Evolutionary conservation across 176 grass and related monocot species (phyloP).

Genomic region (Musa acuminata): DNA sequence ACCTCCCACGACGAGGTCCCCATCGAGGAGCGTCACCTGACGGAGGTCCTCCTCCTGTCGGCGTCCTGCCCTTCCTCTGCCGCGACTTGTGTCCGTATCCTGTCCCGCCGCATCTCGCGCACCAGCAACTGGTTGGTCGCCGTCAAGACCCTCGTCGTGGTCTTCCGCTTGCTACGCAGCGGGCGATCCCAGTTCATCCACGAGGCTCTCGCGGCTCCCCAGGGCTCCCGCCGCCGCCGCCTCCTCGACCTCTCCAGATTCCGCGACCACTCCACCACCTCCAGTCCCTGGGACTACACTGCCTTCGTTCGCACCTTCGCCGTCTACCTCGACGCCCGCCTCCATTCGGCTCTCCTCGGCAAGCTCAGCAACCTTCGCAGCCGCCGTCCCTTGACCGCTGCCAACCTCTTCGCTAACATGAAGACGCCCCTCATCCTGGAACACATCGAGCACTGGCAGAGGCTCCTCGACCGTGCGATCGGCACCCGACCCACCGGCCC

Average conservation of each 20-base stretch:
- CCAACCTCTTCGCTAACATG: constrained; percentile 15
- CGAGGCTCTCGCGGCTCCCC: constrained; percentile 13
- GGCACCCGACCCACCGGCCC: constrained; percentile 31
- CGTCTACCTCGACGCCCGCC: constrained; percentile 30
- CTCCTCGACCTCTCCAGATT: constrained; percentile 38
- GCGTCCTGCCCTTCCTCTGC: constrained; percentile 12
- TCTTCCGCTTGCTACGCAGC: constrained; percentile 18
- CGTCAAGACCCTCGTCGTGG: constrained; percentile 32
- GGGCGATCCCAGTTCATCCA: constrained; percentile 23
- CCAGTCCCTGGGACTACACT: constrained; percentile 32
- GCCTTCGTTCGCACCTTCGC: constrained; percentile 29
- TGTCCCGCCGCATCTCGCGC: constrained; percentile 32
- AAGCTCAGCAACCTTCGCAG: constrained; percentile 21
- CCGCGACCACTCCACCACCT: constrained; percentile 16
- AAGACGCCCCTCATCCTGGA: constrained; percentile 19
- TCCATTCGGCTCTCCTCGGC: constrained; percentile 23
- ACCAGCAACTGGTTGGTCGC: constrained; percentile 34
- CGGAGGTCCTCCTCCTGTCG: constrained; percentile 21
- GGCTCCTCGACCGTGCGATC: constrained; percentile 28
- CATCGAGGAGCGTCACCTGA: constrained; percentile 11
- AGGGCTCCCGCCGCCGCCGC: constrained; percentile 10
- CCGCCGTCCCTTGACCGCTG: neutral
- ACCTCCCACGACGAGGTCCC: constrained; percentile 35
- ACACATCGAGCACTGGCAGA: constrained; percentile 26
- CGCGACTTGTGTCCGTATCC: constrained; percentile 19